Evolutionary conservation across 2,329 filamentous ascomycete genomes (phyloP).

Genomic region (Colletotrichum theobromicola): DNA sequence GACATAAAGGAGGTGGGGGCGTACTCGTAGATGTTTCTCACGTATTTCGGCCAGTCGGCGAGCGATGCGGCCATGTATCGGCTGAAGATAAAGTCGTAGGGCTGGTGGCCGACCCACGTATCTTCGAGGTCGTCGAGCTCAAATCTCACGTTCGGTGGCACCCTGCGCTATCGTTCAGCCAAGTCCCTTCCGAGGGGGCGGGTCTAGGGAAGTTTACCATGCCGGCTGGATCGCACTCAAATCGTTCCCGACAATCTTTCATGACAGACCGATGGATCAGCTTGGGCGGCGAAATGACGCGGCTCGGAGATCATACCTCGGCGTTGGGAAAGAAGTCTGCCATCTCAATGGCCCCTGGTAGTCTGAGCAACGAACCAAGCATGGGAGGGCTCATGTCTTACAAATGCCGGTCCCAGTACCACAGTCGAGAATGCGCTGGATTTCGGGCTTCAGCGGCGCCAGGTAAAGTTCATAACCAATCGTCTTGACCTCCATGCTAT

Average conservation of each 20-base stretch:
- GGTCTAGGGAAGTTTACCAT: background rate
- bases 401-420: background rate
- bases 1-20: too few species aligned
- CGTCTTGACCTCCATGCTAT: background rate
- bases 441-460: background rate
- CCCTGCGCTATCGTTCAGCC: background rate
- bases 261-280: background rate
- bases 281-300: fast-evolving
- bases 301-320: background rate
- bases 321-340: background rate
- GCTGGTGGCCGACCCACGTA: background rate
- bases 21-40: background rate
- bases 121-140: background rate
- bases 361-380: background rate
- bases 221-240: background rate
- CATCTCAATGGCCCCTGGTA: background rate
- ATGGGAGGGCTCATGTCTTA: background rate
- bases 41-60: background rate
- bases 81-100: background rate
- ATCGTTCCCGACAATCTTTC: background rate
- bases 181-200: background rate
- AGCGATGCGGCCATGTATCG: background rate
- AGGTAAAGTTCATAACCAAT: background rate
- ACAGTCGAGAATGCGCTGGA: background rate
- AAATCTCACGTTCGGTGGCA: background rate